These are phyloP conservation scores for Phialophora verrucosa DNA, from an alignment of 2,329 filamentous ascomycete genomes.

Conservation along the genomic window DNA sequence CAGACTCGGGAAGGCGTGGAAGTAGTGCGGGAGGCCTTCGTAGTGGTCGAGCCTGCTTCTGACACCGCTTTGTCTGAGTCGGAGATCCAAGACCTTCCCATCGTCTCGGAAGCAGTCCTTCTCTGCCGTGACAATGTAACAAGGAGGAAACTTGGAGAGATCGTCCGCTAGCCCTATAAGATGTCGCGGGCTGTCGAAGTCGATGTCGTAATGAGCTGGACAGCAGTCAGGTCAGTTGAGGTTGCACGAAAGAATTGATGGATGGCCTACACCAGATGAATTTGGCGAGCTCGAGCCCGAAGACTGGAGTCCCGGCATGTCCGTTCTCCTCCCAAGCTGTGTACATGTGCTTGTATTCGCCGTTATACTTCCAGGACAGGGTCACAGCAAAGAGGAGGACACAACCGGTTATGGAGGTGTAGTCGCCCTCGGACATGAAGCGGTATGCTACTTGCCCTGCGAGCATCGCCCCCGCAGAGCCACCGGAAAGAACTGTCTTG, in stretches of 20 bases:
- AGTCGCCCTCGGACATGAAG: conserved; percentile 31
- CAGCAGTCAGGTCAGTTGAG: conserved; percentile 7
- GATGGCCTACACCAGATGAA: conserved; percentile 36
- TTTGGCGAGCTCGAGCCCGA: conserved; percentile 30
- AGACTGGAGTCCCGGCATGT: conserved; percentile 27
- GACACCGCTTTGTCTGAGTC: conserved; percentile 53
- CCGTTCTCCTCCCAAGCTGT: conserved; percentile 35
- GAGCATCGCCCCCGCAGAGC: conserved; percentile 35
- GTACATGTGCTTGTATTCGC: conserved; percentile 33
- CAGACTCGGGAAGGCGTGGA: conserved; percentile 34
- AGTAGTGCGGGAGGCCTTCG: conserved; percentile 52
- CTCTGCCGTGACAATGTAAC: conserved; percentile 34
- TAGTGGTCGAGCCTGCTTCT: conserved; percentile 54
- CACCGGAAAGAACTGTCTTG: conserved; percentile 33
- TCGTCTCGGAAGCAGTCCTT: conserved; percentile 56
- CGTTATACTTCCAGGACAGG: conserved; percentile 33
- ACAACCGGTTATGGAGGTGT: conserved; percentile 28
- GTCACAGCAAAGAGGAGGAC: conserved; percentile 31
- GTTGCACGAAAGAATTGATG: background rate
- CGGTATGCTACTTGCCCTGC: conserved; percentile 32
- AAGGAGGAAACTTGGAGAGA: conserved; percentile 34
- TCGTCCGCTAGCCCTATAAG: conserved; percentile 32
- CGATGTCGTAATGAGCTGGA: conserved; percentile 32
- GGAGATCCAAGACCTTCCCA: conserved; percentile 57
- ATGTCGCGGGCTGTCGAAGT: conserved; percentile 32